Percentiles rank a stretch among this genome's conserved stretches.
These are phyloP conservation scores for Dothistroma septosporum DNA, from an alignment of 2,329 filamentous ascomycete genomes.

Conservation along the genomic window DNA sequence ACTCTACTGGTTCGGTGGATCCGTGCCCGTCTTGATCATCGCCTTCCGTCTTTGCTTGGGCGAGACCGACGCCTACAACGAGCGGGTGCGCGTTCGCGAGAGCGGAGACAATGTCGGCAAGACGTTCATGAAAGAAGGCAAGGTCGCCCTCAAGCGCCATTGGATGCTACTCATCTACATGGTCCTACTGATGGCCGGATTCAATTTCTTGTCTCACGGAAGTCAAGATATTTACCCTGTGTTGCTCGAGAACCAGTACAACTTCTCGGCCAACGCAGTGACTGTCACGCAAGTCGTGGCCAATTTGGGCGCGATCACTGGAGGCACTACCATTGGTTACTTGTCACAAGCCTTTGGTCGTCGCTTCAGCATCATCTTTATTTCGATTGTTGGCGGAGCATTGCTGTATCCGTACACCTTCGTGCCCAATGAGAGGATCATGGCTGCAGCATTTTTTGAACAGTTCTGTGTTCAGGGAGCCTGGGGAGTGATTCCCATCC, in stretches of 20 bases:
- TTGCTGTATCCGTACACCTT: constrained; percentile 82
- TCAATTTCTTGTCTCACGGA: constrained; percentile 87
- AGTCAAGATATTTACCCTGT: constrained; percentile 63
- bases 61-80: constrained; percentile 70
- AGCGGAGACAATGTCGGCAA: constrained; percentile 57
- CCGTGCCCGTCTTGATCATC: constrained; percentile 76
- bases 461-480: constrained; percentile 40
- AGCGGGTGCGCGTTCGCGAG: constrained; percentile 61
- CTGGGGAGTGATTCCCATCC: constrained; percentile 52
- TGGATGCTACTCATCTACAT: constrained; percentile 79
- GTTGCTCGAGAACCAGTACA: constrained; percentile 56
- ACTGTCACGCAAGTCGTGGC: constrained; percentile 50
- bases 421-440: constrained; percentile 57
- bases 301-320: constrained; percentile 48
- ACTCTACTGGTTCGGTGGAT: constrained; percentile 83
- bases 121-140: constrained; percentile 71
- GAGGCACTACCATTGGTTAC: constrained; percentile 47
- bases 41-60: constrained; percentile 70
- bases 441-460: constrained; percentile 79
- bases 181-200: constrained; percentile 81
- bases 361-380: constrained; percentile 46
- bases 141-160: constrained; percentile 71
- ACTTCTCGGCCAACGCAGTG: constrained; percentile 47
- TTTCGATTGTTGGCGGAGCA: constrained; percentile 62
- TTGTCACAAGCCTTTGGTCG: constrained; percentile 45